phyloP scores from a whole-genome alignment of 2,329 filamentous ascomycete genomes.

The Thelonectria olida region DNA sequence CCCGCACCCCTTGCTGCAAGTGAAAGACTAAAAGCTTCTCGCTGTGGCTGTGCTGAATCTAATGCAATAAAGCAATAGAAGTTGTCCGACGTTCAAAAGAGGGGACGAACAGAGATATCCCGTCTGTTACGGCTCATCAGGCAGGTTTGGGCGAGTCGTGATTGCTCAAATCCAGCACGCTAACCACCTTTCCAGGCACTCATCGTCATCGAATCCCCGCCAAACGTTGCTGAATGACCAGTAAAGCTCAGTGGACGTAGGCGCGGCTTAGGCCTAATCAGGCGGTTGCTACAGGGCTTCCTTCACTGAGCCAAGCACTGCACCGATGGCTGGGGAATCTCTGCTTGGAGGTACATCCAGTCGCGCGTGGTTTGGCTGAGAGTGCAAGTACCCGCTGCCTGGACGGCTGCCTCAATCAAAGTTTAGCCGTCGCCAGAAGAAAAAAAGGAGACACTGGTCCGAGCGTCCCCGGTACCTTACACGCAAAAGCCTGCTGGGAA shows the following conservation, averaged over 20 bases:
- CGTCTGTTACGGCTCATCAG: not conserved
- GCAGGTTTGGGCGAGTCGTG: not conserved
- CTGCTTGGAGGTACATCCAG: not conserved
- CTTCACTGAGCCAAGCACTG: slow-evolving; percentile 12
- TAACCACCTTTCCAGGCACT: slow-evolving; percentile 1
- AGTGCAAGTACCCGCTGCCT: not conserved
- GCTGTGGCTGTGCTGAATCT: not conserved
- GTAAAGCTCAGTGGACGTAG: not conserved
- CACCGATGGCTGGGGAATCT: not conserved
- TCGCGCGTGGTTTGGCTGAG: not conserved
- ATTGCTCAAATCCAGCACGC: not conserved
- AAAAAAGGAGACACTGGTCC: slow-evolving; percentile 46
- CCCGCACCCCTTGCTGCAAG: not conserved
- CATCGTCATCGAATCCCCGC: slow-evolving; percentile 17
- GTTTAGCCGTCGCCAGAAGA: slow-evolving; percentile 14
- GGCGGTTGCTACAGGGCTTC: slow-evolving; percentile 12
- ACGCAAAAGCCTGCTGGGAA: slow-evolving; percentile 25
- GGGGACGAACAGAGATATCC: not conserved
- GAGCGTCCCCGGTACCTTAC: slow-evolving; percentile 42
- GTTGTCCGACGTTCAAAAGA: not conserved
- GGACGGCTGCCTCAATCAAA: not conserved
- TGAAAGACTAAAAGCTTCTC: not conserved
- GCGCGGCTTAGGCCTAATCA: slow-evolving; percentile 13
- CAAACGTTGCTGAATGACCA: slow-evolving; percentile 1
- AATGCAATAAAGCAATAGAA: no score